A percentile compares a stretch with the other conserved stretches of the same genome.
These are phyloP conservation scores for Xylaria flabelliformis DNA, from an alignment of 495 filamentous ascomycete species.

Conservation along the genomic window DNA sequence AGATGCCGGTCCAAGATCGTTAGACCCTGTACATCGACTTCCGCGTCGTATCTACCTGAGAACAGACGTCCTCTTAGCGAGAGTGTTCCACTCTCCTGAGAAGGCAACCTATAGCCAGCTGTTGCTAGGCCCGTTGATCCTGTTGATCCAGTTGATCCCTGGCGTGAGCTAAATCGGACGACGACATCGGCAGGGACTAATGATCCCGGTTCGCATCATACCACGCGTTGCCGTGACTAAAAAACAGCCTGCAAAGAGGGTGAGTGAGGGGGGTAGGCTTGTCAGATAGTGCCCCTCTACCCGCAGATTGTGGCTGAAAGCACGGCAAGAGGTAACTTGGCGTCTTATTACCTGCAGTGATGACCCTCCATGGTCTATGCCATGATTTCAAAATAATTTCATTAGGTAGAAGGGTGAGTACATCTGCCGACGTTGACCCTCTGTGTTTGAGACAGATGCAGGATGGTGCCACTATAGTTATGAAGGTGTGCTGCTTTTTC, in stretches of 20 bases:
- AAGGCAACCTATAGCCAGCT: slow-evolving; percentile 5
- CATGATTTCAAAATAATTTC: slow-evolving; percentile 24
- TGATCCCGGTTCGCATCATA: slow-evolving; percentile 20
- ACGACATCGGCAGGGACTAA: slow-evolving; percentile 22
- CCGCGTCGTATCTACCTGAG: slow-evolving; percentile 3
- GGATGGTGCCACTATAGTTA: slow-evolving; percentile 26
- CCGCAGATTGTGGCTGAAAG: slow-evolving; percentile 29
- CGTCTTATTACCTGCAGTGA: slow-evolving; percentile 24
- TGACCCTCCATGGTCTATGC: slow-evolving; percentile 22
- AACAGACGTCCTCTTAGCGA: slow-evolving; percentile 12
- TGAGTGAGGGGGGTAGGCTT: slow-evolving; percentile 4
- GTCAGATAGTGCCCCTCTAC: slow-evolving; percentile 22
- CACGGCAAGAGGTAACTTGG: slow-evolving; percentile 18
- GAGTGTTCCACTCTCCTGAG: slow-evolving; percentile 16
- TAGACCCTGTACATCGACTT: slow-evolving; percentile 2
- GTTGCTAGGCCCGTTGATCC: slow-evolving; percentile 19
- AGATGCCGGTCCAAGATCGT: slow-evolving; percentile 1
- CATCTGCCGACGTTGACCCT: slow-evolving; percentile 25
- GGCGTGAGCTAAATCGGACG: slow-evolving; percentile 28
- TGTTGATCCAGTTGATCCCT: slow-evolving; percentile 22
- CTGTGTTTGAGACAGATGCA: slow-evolving; percentile 23
- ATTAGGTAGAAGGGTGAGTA: slow-evolving; percentile 17
- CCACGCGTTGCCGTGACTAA: slow-evolving; percentile 15
- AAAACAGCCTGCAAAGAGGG: background rate
- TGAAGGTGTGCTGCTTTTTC: slow-evolving; percentile 23